Evolutionary conservation across 2,329 filamentous ascomycete genomes (phyloP), one percentile per base, ranked within the genome.

Genomic region (Pseudogymnoascus sp.): DNA sequence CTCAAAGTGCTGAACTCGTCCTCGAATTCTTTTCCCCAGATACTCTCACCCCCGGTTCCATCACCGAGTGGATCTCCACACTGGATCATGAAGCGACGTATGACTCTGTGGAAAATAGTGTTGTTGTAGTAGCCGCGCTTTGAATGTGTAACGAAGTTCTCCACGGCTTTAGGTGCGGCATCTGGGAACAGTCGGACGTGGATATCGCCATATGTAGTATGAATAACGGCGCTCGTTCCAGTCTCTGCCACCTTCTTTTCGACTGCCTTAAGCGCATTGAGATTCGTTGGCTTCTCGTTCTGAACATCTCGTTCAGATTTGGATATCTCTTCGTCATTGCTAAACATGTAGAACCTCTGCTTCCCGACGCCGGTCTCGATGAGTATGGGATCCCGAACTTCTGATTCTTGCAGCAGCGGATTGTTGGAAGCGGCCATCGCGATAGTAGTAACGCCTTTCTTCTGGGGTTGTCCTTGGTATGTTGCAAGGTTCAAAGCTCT

Each of bases 1-100:
- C 89, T 91, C 66, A 99, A 77, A 16, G 86, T 89, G 69, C 90
- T 92, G 69, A 99, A 96, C 75, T 99, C 95, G 72, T 99, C 95
- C 71, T 89, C 90, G 70, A 96, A 96, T 69, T 95, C 89, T 43
- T 81, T 86, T n/a, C 91, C 91, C 92, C 92, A 96, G 70, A 96
- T 96, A 68, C 88, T 91, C 74, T 96, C 91, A 38, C 92, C 92
- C 49, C 92, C 92, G 0, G 92, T 96, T 3, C 92, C 92, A 71
- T 96, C 91, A 8, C 92, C 92, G 1, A 95, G 77, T 0, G 92
- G 91, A 72, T 96, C 92, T 60, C 92, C 92, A 62, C 83, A 79
- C 72, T 92, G 91, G 65, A 99, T 96, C 96, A 99, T 99, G 78
- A 99, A 99, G 72, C 97, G 97, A 65, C 90, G 87, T 69, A 99